Percentiles rank a stretch among this genome's conserved stretches.
Conservation (phyloP, 192 early-diverging fungal species). For the Coemansia sp. region DNA sequence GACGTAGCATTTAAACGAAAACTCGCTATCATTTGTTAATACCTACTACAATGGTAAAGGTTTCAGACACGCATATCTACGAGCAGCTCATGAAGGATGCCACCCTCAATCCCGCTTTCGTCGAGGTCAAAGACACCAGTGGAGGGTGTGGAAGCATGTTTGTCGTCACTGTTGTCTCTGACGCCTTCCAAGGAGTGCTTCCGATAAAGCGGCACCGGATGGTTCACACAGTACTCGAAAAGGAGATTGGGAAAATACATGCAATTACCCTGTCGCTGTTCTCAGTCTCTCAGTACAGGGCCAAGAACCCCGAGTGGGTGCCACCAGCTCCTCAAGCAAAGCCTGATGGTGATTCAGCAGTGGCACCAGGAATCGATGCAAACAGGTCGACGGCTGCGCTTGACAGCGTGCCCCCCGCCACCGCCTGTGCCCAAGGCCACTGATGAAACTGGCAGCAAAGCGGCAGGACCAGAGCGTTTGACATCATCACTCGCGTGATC, state of each 20-base stretch:
- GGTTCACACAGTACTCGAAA: constrained; percentile 75
- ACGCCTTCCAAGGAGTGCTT: constrained; percentile 63
- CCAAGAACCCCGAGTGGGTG: background rate
- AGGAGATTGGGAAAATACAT: constrained; percentile 85
- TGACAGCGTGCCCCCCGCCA: background rate
- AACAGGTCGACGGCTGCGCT: background rate
- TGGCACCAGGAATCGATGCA: background rate
- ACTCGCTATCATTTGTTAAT: background rate
- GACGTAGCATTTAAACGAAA: background rate
- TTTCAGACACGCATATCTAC: constrained; percentile 12
- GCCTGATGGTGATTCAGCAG: background rate
- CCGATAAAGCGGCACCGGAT: constrained; percentile 82
- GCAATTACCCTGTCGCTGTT: constrained; percentile 36
- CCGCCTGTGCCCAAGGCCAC: background rate
- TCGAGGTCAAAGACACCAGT: constrained; percentile 18
- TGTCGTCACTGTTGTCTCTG: constrained; percentile 71
- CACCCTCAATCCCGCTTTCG: background rate
- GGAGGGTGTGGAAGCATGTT: constrained; percentile 95
- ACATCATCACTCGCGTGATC: too few relatives aligned
- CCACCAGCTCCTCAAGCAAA: background rate
- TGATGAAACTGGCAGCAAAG: background rate
- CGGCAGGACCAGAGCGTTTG: background rate
- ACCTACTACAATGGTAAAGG: constrained; percentile 4
- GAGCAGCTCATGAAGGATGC: background rate
- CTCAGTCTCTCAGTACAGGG: background rate